phyloP scores from a whole-genome alignment of 805 yeast species.

The Myxozyma vanderwaltii region DNA sequence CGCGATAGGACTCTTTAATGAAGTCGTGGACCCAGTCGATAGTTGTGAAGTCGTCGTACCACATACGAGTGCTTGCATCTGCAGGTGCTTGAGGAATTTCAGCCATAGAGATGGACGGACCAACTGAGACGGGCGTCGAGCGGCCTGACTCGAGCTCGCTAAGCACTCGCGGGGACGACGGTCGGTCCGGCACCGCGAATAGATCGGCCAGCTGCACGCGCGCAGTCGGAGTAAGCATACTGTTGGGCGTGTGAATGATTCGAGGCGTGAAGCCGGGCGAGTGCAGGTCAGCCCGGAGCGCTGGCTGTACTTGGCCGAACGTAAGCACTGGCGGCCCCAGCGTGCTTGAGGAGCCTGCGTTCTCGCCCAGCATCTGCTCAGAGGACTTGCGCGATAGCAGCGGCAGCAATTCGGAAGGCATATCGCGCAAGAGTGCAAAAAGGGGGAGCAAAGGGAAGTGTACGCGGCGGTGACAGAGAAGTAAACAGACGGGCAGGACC shows the following conservation, averaged over 20 bases:
- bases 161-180: background rate
- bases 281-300: conserved; percentile 31
- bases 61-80: conserved; percentile 14
- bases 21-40: conserved; percentile 61
- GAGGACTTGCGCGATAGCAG: conserved; percentile 7
- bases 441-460: background rate
- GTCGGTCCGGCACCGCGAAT: background rate
- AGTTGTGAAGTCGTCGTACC: conserved; percentile 62
- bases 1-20: conserved; percentile 48
- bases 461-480: background rate
- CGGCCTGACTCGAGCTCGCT: background rate
- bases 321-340: background rate
- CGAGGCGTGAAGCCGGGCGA: conserved; percentile 33
- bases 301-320: conserved; percentile 11
- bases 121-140: background rate
- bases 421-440: background rate
- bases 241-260: conserved; percentile 2
- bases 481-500: background rate
- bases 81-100: conserved; percentile 1
- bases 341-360: background rate
- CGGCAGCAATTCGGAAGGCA: conserved; percentile 3
- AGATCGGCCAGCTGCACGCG: conserved; percentile 3
- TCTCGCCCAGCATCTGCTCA: background rate
- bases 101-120: background rate
- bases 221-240: background rate